Percentiles rank a stretch among this genome's conserved stretches.
These are phyloP conservation scores for Albugo candida DNA, from an alignment of 352 stramenopile species.

Conservation along the genomic window DNA sequence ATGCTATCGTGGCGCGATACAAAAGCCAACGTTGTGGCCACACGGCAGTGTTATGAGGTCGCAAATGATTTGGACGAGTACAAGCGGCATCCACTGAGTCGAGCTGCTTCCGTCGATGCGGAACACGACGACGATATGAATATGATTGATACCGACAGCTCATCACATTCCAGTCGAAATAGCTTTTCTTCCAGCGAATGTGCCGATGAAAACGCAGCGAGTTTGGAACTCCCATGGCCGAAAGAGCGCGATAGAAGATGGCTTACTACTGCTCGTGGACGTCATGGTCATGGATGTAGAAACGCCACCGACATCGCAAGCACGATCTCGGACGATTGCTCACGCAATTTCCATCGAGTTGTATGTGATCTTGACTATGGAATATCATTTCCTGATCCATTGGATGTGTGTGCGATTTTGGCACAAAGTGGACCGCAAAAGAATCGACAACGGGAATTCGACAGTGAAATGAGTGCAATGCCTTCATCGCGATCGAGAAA, in stretches of 20 bases:
- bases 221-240: neutral
- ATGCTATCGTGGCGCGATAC: conserved; percentile 23
- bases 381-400: conserved; percentile 26
- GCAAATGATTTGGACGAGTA: conserved; percentile 2
- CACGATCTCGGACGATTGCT: conserved; percentile 3
- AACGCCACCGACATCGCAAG: neutral
- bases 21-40: conserved; percentile 32
- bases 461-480: neutral
- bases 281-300: neutral
- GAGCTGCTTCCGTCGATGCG: neutral
- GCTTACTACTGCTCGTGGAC: neutral
- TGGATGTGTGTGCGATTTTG: conserved; percentile 12
- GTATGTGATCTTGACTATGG: conserved; percentile 33
- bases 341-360: conserved; percentile 21
- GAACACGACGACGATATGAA: conserved; percentile 2
- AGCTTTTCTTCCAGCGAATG: neutral
- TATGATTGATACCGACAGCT: conserved; percentile 16
- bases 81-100: neutral
- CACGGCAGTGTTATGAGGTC: conserved; percentile 31
- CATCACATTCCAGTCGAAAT: conserved; percentile 7
- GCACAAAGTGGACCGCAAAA: conserved; percentile 1
- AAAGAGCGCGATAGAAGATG: neutral
- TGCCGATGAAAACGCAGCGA: neutral
- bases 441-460: neutral
- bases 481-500: conserved; percentile 1